phyloP scores from a whole-genome alignment of 2,329 filamentous ascomycete species.

The Cytospora chrysosperma region DNA sequence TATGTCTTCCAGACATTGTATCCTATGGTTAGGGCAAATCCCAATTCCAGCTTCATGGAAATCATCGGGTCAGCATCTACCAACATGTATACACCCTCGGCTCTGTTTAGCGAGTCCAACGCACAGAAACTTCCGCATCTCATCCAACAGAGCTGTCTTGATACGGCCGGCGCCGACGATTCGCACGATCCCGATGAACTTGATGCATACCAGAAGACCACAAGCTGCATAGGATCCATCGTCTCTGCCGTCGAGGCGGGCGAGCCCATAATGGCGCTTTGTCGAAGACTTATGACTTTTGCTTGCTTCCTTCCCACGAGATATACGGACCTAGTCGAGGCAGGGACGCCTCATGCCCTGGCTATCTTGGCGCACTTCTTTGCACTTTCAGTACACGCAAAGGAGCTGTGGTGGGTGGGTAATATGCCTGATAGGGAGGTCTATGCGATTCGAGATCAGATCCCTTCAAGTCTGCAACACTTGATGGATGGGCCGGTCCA shows the following conservation, averaged over 20 bases:
- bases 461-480: not conserved
- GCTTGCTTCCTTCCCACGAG: slow-evolving; percentile 26
- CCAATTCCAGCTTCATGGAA: slow-evolving; percentile 22
- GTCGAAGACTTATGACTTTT: slow-evolving; percentile 27
- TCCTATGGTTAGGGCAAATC: slow-evolving; percentile 21
- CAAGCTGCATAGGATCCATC: slow-evolving; percentile 26
- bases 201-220: slow-evolving; percentile 24
- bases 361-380: slow-evolving; percentile 31
- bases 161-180: not conserved
- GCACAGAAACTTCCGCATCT: not conserved
- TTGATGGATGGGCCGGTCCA: not conserved
- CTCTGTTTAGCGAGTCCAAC: not conserved
- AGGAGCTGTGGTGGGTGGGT: slow-evolving; percentile 13
- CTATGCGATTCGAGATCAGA: slow-evolving; percentile 2
- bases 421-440: slow-evolving; percentile 3
- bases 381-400: slow-evolving; percentile 10
- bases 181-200: not conserved
- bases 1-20: slow-evolving; percentile 25
- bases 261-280: slow-evolving; percentile 23
- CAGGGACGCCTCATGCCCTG: slow-evolving; percentile 26
- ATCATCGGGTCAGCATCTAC: slow-evolving; percentile 13
- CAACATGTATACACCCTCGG: not conserved
- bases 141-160: not conserved
- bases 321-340: slow-evolving; percentile 25
- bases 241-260: slow-evolving; percentile 19